A percentile compares a stretch with the other conserved stretches of the same genome.
These are phyloP conservation scores for Hypoxylon sp. DNA, from an alignment of 2,329 filamentous ascomycete species.

Conservation along the genomic window DNA sequence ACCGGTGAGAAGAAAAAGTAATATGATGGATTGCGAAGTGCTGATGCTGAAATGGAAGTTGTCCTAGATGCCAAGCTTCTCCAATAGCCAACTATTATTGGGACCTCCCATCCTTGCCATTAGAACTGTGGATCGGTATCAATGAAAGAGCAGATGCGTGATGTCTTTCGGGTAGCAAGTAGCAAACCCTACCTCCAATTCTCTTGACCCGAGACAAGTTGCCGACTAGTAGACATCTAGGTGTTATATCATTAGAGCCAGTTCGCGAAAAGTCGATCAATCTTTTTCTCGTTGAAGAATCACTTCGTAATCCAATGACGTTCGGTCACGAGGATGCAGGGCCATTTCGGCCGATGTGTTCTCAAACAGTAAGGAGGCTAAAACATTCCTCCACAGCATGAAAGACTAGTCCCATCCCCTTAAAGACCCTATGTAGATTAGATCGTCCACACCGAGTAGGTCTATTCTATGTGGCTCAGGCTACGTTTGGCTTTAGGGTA, in stretches of 20 bases:
- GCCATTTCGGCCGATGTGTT: slow-evolving; percentile 21
- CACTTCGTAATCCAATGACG: slow-evolving; percentile 4
- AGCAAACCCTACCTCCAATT: slow-evolving; percentile 22
- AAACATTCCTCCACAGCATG: slow-evolving; percentile 35
- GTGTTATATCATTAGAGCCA: slow-evolving; percentile 17
- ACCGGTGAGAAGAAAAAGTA: slow-evolving; percentile 20
- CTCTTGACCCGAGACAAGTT: slow-evolving; percentile 9
- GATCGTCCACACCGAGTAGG: slow-evolving; percentile 26
- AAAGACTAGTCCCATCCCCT: slow-evolving; percentile 20
- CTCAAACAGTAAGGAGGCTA: slow-evolving; percentile 26
- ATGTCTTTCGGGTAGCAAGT: slow-evolving; percentile 24
- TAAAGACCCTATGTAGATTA: slow-evolving; percentile 25
- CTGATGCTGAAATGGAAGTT: slow-evolving; percentile 24
- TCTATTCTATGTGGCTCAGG: slow-evolving; percentile 13
- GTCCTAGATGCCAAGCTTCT: slow-evolving; percentile 33
- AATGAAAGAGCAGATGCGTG: slow-evolving; percentile 22
- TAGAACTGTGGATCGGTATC: slow-evolving; percentile 17
- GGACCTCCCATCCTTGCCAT: slow-evolving; percentile 24
- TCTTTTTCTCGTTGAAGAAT: slow-evolving; percentile 13
- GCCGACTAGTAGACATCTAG: slow-evolving; percentile 20
- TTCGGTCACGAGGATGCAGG: slow-evolving; percentile 21
- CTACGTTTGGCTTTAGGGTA: slow-evolving; percentile 15
- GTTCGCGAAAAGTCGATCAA: slow-evolving; percentile 15
- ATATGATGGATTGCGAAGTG: slow-evolving; percentile 9
- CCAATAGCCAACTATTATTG: slow-evolving; percentile 32